phyloP scores from a whole-genome alignment of 495 filamentous ascomycete genomes.

The Lasiosphaeria ovina region DNA sequence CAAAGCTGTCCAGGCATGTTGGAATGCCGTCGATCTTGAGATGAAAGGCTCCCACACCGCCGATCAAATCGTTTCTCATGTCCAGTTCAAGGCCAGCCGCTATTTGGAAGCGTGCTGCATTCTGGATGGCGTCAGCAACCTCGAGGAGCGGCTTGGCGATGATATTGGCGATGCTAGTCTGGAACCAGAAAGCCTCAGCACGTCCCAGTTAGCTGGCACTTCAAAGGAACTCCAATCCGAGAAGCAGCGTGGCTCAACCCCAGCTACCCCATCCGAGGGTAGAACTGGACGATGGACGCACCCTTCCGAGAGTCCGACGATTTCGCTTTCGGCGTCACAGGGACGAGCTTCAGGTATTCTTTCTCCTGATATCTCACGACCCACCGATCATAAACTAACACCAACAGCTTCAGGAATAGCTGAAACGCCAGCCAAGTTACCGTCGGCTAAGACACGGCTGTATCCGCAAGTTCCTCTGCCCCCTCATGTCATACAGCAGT shows the following conservation, averaged over 20 bases:
- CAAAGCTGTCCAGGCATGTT: slow-evolving; percentile 75
- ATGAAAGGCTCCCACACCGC: slow-evolving; percentile 35
- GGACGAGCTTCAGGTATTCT: background rate
- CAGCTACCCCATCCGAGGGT: background rate
- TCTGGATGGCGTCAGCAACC: slow-evolving; percentile 46
- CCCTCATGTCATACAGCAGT: slow-evolving; percentile 62
- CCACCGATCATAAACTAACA: background rate
- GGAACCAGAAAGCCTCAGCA: slow-evolving; percentile 8
- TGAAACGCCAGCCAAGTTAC: slow-evolving; percentile 22
- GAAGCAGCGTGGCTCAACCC: slow-evolving; percentile 1
- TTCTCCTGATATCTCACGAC: background rate
- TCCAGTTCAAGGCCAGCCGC: slow-evolving; percentile 42
- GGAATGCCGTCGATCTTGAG: slow-evolving; percentile 73
- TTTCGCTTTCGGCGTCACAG: background rate
- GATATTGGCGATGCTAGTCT: slow-evolving; percentile 32
- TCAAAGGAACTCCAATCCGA: slow-evolving; percentile 22
- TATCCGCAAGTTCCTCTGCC: slow-evolving; percentile 55
- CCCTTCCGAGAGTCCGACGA: background rate
- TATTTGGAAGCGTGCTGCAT: slow-evolving; percentile 53
- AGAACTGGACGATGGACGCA: background rate
- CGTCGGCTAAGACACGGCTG: slow-evolving; percentile 42
- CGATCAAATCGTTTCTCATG: slow-evolving; percentile 42
- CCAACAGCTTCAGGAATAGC: background rate
- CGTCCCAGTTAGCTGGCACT: slow-evolving; percentile 8
- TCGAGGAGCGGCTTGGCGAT: slow-evolving; percentile 46